phyloP scores from a whole-genome alignment of 306 rosid genomes.

The Sechiopsis laciniata region DNA sequence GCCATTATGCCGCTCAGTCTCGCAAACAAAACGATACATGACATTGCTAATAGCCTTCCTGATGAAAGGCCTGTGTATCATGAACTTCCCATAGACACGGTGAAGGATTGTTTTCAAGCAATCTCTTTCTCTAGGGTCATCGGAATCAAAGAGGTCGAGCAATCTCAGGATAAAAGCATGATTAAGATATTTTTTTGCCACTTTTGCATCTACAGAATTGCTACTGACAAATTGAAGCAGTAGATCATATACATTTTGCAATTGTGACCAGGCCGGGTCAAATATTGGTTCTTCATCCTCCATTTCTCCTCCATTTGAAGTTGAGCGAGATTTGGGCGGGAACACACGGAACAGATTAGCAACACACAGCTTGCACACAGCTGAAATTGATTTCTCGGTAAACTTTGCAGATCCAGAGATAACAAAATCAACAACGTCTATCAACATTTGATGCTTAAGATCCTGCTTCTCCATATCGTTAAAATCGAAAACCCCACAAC shows the following conservation, averaged over 20 bases:
- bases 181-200: no score
- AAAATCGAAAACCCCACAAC: conserved; percentile 65
- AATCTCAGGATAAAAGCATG: no score
- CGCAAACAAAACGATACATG: no score
- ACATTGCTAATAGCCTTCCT: no score
- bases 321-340: conserved; percentile 80
- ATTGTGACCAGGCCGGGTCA: conserved; percentile 92
- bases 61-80: no score
- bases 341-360: conserved; percentile 78
- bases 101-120: no score
- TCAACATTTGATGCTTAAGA: conserved; percentile 64
- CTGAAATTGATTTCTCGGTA: conserved; percentile 70
- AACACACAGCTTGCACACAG: conserved; percentile 82
- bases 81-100: no score
- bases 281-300: conserved; percentile 93
- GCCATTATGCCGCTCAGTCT: no score
- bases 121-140: no score
- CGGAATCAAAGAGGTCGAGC: no score
- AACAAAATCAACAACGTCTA: conserved; percentile 82
- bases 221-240: conserved; percentile 73
- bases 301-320: conserved; percentile 56
- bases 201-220: neutral
- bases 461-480: conserved; percentile 74
- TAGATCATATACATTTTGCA: conserved; percentile 87
- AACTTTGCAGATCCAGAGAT: conserved; percentile 85